Evolutionary conservation across 2,329 filamentous ascomycete genomes (phyloP).

Genomic region (Fusarium secorum): DNA sequence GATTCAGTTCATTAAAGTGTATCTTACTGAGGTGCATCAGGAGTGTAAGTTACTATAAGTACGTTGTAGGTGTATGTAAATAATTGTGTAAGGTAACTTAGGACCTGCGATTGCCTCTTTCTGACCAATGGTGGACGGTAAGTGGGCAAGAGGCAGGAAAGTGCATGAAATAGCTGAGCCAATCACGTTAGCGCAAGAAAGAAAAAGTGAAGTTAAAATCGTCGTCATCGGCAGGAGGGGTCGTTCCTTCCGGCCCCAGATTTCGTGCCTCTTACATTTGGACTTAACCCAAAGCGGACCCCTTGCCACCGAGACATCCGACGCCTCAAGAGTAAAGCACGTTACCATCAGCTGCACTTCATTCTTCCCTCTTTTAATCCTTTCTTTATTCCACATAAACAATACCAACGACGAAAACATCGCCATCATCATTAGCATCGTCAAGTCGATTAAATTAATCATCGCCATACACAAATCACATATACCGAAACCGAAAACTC

Average conservation of each 20-base stretch:
- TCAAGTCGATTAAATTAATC: background rate
- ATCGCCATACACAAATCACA: background rate
- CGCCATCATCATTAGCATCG: background rate
- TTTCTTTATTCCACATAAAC: conserved; percentile 3
- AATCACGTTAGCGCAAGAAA: background rate
- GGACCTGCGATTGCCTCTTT: background rate
- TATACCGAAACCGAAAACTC: background rate
- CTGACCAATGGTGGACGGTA: background rate
- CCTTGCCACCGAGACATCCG: conserved; percentile 36
- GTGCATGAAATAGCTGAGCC: background rate
- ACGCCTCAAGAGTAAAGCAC: conserved; percentile 19
- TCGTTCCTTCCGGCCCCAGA: conserved; percentile 23
- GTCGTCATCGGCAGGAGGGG: conserved; percentile 23
- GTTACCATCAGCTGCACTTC: conserved; percentile 9
- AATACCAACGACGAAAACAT: background rate
- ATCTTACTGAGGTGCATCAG: background rate
- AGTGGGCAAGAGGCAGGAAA: background rate
- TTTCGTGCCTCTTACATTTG: conserved; percentile 1
- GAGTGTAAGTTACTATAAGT: background rate
- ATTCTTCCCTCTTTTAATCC: background rate
- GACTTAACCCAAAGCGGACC: conserved; percentile 25
- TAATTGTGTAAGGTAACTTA: background rate
- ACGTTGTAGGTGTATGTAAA: background rate
- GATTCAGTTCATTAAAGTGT: background rate
- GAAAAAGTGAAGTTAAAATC: background rate